Base-by-base conservation (phyloP, 768 basidiomycete species). In the Mycena chlorophos region DNA sequence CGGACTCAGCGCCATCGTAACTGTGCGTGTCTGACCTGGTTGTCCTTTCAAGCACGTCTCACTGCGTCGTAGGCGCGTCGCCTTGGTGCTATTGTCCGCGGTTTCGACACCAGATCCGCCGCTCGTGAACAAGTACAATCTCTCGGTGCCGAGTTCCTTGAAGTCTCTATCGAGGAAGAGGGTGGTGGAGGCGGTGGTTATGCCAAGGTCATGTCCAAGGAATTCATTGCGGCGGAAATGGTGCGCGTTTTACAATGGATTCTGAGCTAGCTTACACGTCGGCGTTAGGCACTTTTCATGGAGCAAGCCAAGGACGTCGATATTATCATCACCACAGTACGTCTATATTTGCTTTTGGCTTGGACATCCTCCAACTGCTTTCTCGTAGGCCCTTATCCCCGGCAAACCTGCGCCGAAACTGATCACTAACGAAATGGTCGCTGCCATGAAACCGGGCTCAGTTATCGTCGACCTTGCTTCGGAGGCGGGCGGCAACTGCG, bases 381-480 rank as follows among this genome's bases (percentile, higher is more conserved):
- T 30, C 29, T 19, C 28, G 1, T 43, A 88, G 87, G 91, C 89
- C 53, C 79, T 91, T 39, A 91, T 92, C 64, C 92, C 92, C 23
- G 92, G 92, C 12, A 86, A 83, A 76, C 89, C 88, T 8, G 92
- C 92, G 2, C 92, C 92, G 0, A 94, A 86, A 67, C 69, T 94
- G 40, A 91, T 94, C 65, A 89, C 86, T 4, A 78, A 85, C 58
- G 87, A 90, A 75, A 93, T 94, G 88, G 79, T 94, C 14, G 82
- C 85, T 37, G 88, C 85, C n/a, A 93, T 94, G 92, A 93, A 89
- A 63, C 90, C 89, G 73, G 92, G 92, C 23, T 94, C 92, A 4
- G 85, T 94, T 26, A 83, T 94, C 50, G 91, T 94, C 25, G 92
- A 94, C 69, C 68, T 90, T 55, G 92, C 92, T 34, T 87, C 91